Evolutionary conservation across 2,329 filamentous ascomycete species (phyloP), one percentile per base, ranked within the genome.

Genomic region (Bipolaris victoriae): DNA sequence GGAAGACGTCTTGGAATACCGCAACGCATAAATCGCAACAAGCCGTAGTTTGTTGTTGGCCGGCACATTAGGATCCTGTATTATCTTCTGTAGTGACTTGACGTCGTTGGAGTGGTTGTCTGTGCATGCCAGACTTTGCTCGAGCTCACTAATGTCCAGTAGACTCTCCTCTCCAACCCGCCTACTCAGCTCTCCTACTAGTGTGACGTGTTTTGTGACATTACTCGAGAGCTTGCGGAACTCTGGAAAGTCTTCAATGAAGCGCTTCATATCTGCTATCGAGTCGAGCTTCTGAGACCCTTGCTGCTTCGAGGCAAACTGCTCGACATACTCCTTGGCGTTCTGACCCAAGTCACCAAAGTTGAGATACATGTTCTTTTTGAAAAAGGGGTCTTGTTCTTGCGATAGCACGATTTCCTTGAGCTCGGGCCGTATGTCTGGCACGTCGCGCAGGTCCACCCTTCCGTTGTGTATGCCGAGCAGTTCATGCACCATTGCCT

Each of bases 401-500:
- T 95, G 93, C 1, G 94, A 96, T 35, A 99, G 80, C 2, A 98
- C 93, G 56, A 99, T 95, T 78, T 99, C 95, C 76, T 90, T 93
- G 52, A 97, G 82, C 74, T 97, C 94, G 1, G 91, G 90, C 15
- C 91, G 84, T 54, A 96, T 86, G 52, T 96, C 92, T 11, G 91
- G 91, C 0, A 97, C 88, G 53, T 91, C 86, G 61, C 89, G 90
- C 33, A 99, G 82, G 71, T 97, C 90, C 0, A 99, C 95, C 49
- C 94, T 86, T n/a, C 95, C 95, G 74, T 98, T 98, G 57, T 90
- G 86, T 64, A 99, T 97, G 5, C 95, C 95, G 11, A 99, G 82
- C 1, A 98, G 80, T 71, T 99, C 95, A 74, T 99, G 95, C 0
- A 99, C 95, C 93, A 99, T 99, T n/a, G 95, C 95, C 78, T 99